These are phyloP conservation scores for Murraya paniculata DNA, from an alignment of 345 rosid genomes.

Conservation along the genomic window DNA sequence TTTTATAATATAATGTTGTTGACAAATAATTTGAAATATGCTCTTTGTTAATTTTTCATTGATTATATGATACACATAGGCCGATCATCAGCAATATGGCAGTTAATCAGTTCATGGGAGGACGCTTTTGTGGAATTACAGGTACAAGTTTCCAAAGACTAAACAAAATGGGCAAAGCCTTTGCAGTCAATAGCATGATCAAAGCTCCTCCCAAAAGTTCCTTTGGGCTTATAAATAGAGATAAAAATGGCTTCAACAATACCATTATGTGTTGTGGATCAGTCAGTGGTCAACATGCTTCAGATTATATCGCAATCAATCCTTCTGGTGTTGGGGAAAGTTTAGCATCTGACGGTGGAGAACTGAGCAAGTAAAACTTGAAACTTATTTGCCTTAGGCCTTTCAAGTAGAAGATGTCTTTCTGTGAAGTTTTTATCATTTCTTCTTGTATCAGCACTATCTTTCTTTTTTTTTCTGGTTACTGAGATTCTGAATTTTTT, in stretches of 20 bases:
- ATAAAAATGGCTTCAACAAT: constrained; percentile 4
- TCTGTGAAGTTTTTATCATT: not conserved
- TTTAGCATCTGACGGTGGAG: constrained; percentile 10
- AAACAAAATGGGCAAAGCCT: constrained; percentile 6
- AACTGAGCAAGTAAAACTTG: constrained; percentile 17
- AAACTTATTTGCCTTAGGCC: constrained; percentile 3
- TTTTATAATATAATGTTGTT: not conserved
- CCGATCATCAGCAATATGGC: constrained; percentile 13
- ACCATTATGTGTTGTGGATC: constrained; percentile 26
- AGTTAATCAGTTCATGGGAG: constrained; percentile 13
- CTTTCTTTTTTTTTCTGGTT: not conserved
- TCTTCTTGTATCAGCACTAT: not conserved
- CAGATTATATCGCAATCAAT: constrained; percentile 14
- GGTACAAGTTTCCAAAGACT: not conserved
- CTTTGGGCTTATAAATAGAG: not conserved
- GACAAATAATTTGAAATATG: not conserved
- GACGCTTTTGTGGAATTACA: constrained; percentile 5
- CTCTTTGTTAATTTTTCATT: not conserved
- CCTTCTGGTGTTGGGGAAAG: constrained; percentile 9
- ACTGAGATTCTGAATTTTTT: not conserved
- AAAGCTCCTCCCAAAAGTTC: not conserved
- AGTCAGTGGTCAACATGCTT: constrained; percentile 15
- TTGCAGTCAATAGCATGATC: not conserved
- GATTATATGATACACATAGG: not conserved
- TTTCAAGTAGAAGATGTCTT: too few species aligned